Base-by-base conservation (phyloP, 2,329 filamentous ascomycete species). In the Exserohilum turcica region DNA sequence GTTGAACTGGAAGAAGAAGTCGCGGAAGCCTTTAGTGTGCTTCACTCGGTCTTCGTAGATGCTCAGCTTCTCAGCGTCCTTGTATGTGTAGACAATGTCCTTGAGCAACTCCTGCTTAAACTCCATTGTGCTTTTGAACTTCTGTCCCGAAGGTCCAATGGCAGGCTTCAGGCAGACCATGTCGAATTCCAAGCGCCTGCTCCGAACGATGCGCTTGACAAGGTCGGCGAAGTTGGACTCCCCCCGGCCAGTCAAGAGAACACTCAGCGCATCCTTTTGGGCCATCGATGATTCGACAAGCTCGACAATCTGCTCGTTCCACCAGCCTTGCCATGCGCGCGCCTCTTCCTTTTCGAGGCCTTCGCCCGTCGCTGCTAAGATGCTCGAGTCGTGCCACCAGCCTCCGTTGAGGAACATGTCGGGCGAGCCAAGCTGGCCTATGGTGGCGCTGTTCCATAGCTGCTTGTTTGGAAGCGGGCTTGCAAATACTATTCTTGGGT, bases 301-400 rank as follows among this genome's bases (percentile, higher is more conserved):
- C 65, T 92, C 84, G 48, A 81, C 85, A 61, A 99, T 87, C 65
- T 89, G 86, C 71, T 97, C 93, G 69, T 97, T 97, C 94, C 94
- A 99, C 89, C 91, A 97, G 31, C 92, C 92, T 52, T 89, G 80
- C 93, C 93, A 99, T 8, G 84, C 92, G 19, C 86, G 86, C 36
- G 83, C 79, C 73, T 97, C 92, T 76, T 97, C 94, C 52, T 84
- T 84, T 45, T 91, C 90, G 5, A 88, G 73, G 13, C 94, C 94
- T 52, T 91, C 84, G 46, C 94, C 94, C 1, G 92, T 96, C 2
- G 92, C 87, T 9, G 88, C 86, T 19, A 99, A 85, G 57, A 99
- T 92, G 59, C 85, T 86, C 37, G 86, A 84, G 70, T 97, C 92
- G 75, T 99, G 94, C 94, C 94, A 99, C 94, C 94, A 99, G 58